Evolutionary conservation across 2,329 filamentous ascomycete genomes (phyloP).

Genomic region (Aureobasidium sp.): DNA sequence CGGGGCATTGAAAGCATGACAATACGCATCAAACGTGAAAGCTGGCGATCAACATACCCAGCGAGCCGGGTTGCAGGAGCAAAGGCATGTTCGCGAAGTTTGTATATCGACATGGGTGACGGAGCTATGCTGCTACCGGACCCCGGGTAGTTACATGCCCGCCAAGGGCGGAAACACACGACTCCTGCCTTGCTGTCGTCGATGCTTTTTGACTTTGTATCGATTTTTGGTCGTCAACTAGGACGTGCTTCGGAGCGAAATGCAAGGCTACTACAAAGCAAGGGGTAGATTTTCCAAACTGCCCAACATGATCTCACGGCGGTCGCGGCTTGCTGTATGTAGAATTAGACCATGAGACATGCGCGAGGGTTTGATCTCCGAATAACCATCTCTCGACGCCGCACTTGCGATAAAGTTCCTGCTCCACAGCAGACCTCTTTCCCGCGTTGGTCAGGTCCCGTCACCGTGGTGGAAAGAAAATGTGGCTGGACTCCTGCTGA

Average conservation of each 20-base stretch:
- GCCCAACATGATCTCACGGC: neutral
- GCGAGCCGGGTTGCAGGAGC: neutral
- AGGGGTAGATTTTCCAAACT: neutral
- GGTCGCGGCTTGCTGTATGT: neutral
- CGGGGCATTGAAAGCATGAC: neutral
- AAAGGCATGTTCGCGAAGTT: neutral
- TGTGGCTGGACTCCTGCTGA: neutral
- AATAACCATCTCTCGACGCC: neutral
- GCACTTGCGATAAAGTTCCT: neutral
- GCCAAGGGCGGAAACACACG: neutral
- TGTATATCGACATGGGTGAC: neutral
- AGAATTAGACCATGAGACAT: neutral
- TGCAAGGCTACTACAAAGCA: neutral
- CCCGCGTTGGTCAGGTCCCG: neutral
- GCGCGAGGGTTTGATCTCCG: neutral
- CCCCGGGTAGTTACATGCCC: neutral
- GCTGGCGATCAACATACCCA: neutral
- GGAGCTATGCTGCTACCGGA: neutral
- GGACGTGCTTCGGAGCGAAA: neutral
- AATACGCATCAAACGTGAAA: too few relatives aligned
- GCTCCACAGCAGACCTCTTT: constrained; percentile 1
- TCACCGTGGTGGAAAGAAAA: neutral
- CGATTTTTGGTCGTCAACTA: neutral
- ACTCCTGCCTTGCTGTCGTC: neutral
- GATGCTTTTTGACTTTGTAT: neutral